Base-by-base conservation (phyloP, 768 basidiomycete genomes). In the Suillus weaverae region DNA sequence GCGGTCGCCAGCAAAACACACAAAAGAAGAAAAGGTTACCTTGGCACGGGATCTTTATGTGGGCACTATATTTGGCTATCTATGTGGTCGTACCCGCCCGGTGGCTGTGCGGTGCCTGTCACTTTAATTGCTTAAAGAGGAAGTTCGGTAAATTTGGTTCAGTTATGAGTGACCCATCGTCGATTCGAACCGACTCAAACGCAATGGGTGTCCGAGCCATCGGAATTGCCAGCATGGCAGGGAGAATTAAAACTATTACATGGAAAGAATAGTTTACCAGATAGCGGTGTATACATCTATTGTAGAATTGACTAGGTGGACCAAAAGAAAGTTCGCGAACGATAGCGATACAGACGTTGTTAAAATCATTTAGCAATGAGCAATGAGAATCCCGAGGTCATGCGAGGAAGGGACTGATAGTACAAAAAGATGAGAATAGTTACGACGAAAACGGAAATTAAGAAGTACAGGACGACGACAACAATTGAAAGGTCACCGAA, bases 401-500 rank as follows among this genome's bases (percentile, higher is more conserved):
- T 66, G 62, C 59, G 61, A 62, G 66, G 62, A 64, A 64, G 43
- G 67, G 65, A 66, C 67, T 68, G 66, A 64, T 69, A 60, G 65
- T 66, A 72, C 66, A 67, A 64, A 26, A 63, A 50, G 59, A 69
- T 62, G 59, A 64, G 65, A 48, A 65, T 67, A 67, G 61, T 51
- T 67, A 70, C 67, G n/a, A 61, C 53, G 3, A 54, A 35, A 35
- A 54, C 53, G 64, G 63, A 64, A 66, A 61, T 62, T 64, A 64
- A 64, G 55, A 65, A 67, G 39, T 36, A 41, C 51, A 61, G 68
- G 61, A 41, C 38, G 53, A 69, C 60, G 65, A 60, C 57, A 54
- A 54, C 60, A 39, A 44, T 65, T 62, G 67, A 64, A 68, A 68
- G 68, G 73, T 82, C 77, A 85, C 70, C 84, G 76, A 66, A 83